A percentile compares a stretch with the other conserved stretches of the same genome.
phyloP scores from a whole-genome alignment of 768 basidiomycete genomes.

The Lactarius deliciosus region DNA sequence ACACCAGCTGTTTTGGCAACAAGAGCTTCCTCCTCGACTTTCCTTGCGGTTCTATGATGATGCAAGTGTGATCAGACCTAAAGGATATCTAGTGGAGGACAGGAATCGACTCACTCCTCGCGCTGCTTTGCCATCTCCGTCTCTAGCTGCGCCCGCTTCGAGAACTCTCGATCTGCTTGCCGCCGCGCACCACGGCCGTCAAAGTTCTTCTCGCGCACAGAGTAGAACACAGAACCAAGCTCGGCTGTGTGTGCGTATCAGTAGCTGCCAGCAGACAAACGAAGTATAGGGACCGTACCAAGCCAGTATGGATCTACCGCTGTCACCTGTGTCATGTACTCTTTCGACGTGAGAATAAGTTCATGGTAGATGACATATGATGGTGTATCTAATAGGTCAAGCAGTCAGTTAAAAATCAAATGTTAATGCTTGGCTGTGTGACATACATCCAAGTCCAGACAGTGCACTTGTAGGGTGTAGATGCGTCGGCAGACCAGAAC shows the following conservation, averaged over 20 bases:
- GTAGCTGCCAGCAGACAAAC: conserved; percentile 3
- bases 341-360: conserved; percentile 90
- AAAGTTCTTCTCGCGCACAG: conserved; percentile 97
- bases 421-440: background rate
- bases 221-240: conserved; percentile 94
- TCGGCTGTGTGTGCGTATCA: conserved; percentile 63
- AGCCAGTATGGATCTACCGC: conserved; percentile 98
- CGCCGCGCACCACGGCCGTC: conserved; percentile 80
- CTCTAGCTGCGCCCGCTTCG: conserved; percentile 87
- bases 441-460: conserved; percentile 91
- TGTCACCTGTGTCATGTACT: conserved; percentile 99
- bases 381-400: conserved; percentile 68
- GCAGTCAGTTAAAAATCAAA: conserved; percentile 8
- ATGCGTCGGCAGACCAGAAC: conserved; percentile 92
- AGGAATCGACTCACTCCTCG: conserved; percentile 52
- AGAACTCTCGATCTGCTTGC: conserved; percentile 86
- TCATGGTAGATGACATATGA: conserved; percentile 98
- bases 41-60: conserved; percentile 54
- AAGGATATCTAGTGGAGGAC: background rate
- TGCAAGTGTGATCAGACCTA: conserved; percentile 10
- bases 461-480: conserved; percentile 96
- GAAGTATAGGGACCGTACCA: conserved; percentile 45
- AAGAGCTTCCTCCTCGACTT: conserved; percentile 59
- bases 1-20: conserved; percentile 54
- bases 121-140: conserved; percentile 85